phyloP scores from a whole-genome alignment of 2,329 filamentous ascomycete genomes.

The Tympanopsis confertula region DNA sequence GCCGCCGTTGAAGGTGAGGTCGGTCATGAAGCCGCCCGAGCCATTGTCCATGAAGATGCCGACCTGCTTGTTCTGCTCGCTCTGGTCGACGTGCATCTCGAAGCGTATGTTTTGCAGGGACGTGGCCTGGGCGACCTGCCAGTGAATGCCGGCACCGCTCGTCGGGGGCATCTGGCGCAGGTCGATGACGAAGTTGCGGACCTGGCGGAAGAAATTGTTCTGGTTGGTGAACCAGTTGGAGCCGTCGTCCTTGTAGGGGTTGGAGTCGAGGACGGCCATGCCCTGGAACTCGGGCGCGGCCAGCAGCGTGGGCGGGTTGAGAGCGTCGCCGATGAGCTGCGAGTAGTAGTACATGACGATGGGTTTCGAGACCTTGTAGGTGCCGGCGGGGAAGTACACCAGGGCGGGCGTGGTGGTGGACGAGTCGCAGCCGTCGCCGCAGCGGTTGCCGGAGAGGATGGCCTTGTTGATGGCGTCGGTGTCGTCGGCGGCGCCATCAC shows the following conservation, averaged over 20 bases:
- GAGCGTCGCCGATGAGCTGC: slow-evolving; percentile 56
- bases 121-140: slow-evolving; percentile 49
- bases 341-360: slow-evolving; percentile 62
- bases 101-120: slow-evolving; percentile 43
- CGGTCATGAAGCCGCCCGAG: slow-evolving; percentile 49
- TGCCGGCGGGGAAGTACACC: slow-evolving; percentile 60
- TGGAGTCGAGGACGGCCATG: slow-evolving; percentile 59
- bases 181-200: slow-evolving; percentile 46
- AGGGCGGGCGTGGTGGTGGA: slow-evolving; percentile 52
- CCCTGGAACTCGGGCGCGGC: slow-evolving; percentile 45
- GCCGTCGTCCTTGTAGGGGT: slow-evolving; percentile 49
- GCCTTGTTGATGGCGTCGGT: slow-evolving; percentile 56
- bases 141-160: slow-evolving; percentile 42
- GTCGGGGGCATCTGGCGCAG: slow-evolving; percentile 31
- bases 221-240: slow-evolving; percentile 47
- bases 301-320: slow-evolving; percentile 46
- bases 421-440: slow-evolving; percentile 54
- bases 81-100: slow-evolving; percentile 39
- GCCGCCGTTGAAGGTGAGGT: slow-evolving; percentile 52
- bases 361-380: slow-evolving; percentile 49
- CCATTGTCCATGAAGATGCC: slow-evolving; percentile 51
- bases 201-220: slow-evolving; percentile 42
- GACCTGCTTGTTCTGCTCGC: slow-evolving; percentile 34
- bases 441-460: slow-evolving; percentile 47
- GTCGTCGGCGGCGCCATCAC: slow-evolving; percentile 43